Percentiles rank a stretch among this genome's conserved stretches.
Evolutionary conservation across 2,329 filamentous ascomycete species (phyloP).

Genomic region (Alternaria consortialis): DNA sequence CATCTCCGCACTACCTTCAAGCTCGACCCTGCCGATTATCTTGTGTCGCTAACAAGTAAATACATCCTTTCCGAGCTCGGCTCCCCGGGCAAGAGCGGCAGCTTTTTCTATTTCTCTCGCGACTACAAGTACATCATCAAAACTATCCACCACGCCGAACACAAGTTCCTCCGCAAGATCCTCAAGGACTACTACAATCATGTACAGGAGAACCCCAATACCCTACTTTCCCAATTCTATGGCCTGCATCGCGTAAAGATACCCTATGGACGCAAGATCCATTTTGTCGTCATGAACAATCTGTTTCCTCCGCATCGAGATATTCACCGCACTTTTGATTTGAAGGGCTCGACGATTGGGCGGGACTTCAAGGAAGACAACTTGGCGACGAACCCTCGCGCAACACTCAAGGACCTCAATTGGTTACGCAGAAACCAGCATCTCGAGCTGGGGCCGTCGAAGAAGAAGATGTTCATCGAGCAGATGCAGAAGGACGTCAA

Average conservation of each 20-base stretch:
- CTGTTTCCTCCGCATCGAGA: conserved; percentile 96
- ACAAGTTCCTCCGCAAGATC: conserved; percentile 85
- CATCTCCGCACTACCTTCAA: conserved; percentile 87
- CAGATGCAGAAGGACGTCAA: conserved; percentile 89
- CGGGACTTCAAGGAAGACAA: conserved; percentile 91
- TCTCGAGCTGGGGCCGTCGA: conserved; percentile 86
- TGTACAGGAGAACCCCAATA: conserved; percentile 93
- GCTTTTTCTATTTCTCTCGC: conserved; percentile 99
- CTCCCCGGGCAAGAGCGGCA: conserved; percentile 96
- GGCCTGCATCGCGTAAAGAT: conserved; percentile 97
- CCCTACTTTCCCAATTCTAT: conserved; percentile 96
- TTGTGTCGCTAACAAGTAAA: conserved; percentile 97
- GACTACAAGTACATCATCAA: conserved; percentile 99
- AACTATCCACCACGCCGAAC: conserved; percentile 95
- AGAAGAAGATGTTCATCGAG: conserved; percentile 86
- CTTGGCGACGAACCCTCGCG: conserved; percentile 85
- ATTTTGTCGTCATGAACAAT: conserved; percentile 99
- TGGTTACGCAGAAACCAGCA: conserved; percentile 88
- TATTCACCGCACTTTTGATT: conserved; percentile 95
- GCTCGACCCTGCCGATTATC: conserved; percentile 94
- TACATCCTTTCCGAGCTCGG: conserved; percentile 98
- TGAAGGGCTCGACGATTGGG: conserved; percentile 96
- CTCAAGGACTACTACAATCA: conserved; percentile 93
- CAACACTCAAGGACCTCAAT: conserved; percentile 95
- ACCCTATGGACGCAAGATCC: conserved; percentile 96